phyloP scores from a whole-genome alignment of 441 rosid species.

The Kokia cookei region DNA sequence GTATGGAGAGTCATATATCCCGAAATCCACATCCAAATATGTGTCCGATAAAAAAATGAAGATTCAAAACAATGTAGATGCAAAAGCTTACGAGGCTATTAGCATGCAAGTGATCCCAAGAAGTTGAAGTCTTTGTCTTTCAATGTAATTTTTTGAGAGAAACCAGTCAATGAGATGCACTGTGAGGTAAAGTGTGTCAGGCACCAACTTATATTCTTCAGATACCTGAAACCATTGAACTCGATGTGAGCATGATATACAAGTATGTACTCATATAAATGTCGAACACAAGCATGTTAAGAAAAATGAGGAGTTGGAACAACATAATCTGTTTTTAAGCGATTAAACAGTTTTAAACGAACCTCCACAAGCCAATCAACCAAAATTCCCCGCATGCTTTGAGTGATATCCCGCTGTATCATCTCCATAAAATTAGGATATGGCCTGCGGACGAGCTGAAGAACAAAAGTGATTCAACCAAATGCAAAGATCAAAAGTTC shows the following conservation, averaged over 20 bases:
- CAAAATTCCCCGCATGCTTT: constrained; percentile 60
- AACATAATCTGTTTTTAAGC: too few relatives aligned
- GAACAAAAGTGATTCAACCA: constrained; percentile 10
- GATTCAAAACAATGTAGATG: not conserved
- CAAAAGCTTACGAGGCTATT: constrained; percentile 57
- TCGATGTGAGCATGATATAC: too few relatives aligned
- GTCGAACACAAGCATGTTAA: too few relatives aligned
- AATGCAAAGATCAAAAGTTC: constrained; percentile 9
- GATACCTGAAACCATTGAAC: constrained; percentile 40
- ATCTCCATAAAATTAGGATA: constrained; percentile 46
- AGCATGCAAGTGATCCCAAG: constrained; percentile 79
- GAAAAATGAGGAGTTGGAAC: too few relatives aligned
- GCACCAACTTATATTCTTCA: constrained; percentile 58
- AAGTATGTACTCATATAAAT: too few relatives aligned
- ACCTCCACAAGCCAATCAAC: constrained; percentile 84
- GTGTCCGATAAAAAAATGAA: not conserved
- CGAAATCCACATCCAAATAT: not conserved
- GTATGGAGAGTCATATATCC: too few relatives aligned
- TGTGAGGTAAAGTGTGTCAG: constrained; percentile 63
- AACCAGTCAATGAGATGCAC: constrained; percentile 63
- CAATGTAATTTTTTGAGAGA: constrained; percentile 51
- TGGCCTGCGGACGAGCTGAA: constrained; percentile 53
- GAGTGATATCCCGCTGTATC: constrained; percentile 50
- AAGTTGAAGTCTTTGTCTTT: constrained; percentile 54
- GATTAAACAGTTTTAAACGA: constrained; percentile 3